Percentiles rank a stretch among this genome's conserved stretches.
Conservation (phyloP, 2,329 filamentous ascomycete species). For the Capronia americana region DNA sequence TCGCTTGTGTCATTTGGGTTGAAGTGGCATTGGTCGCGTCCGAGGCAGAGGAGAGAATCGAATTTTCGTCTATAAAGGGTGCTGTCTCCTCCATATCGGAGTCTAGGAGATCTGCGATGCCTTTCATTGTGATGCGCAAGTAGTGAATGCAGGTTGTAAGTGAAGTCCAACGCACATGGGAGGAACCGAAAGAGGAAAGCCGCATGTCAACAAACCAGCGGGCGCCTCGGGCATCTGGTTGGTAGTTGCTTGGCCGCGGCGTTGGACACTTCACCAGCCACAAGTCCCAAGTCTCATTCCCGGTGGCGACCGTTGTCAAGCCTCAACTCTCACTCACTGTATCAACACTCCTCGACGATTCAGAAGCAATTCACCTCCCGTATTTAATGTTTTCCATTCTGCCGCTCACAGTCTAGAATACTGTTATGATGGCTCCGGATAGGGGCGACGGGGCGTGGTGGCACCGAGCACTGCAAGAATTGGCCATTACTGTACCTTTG, state of each 20-base stretch:
- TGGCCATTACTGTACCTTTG: conserved; percentile 31
- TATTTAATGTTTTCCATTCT: conserved; percentile 8
- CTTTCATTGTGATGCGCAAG: conserved; percentile 40
- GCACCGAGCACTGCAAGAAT: conserved; percentile 33
- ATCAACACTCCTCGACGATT: neutral
- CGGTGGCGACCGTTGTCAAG: neutral
- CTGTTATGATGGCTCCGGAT: conserved; percentile 31
- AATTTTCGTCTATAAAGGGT: conserved; percentile 44
- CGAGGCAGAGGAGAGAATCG: conserved; percentile 38
- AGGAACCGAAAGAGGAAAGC: conserved; percentile 7
- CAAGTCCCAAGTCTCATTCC: neutral
- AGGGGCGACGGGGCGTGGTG: conserved; percentile 31
- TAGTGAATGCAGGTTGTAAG: neutral
- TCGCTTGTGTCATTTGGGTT: conserved; percentile 33
- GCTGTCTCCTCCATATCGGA: conserved; percentile 54
- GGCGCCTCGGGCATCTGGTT: neutral
- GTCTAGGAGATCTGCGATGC: conserved; percentile 54
- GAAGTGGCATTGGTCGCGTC: conserved; percentile 35
- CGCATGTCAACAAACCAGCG: conserved; percentile 13
- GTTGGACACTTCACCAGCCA: neutral
- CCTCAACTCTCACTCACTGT: neutral
- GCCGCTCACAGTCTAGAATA: neutral
- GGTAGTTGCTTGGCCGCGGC: neutral
- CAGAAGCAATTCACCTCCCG: neutral
- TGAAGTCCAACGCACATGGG: neutral